These are phyloP conservation scores for Boletus reticulatus DNA, from an alignment of 768 basidiomycete genomes.

Conservation along the genomic window DNA sequence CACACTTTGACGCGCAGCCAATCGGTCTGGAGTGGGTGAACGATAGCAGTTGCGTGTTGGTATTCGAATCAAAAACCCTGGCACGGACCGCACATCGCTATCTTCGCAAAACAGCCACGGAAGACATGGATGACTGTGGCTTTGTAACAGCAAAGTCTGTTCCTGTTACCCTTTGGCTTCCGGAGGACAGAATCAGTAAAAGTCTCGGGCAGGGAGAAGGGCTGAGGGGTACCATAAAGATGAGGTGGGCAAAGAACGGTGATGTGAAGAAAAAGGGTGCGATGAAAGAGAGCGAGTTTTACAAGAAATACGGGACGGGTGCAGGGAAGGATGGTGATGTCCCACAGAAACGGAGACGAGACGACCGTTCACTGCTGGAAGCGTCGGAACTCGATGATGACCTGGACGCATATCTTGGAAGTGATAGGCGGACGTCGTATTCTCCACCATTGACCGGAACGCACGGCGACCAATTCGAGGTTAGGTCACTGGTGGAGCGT, in stretches of 20 bases:
- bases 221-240: constrained; percentile 59
- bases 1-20: constrained; percentile 71
- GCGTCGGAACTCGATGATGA: constrained; percentile 60
- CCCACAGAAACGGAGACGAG: constrained; percentile 36
- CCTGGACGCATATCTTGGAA: constrained; percentile 64
- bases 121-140: constrained; percentile 53
- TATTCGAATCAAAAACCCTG: constrained; percentile 56
- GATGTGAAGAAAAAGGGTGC: constrained; percentile 83
- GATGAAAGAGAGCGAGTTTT: constrained; percentile 71
- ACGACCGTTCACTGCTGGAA: constrained; percentile 32
- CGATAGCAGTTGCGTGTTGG: constrained; percentile 77
- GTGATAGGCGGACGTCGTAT: constrained; percentile 34
- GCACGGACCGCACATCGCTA: constrained; percentile 51
- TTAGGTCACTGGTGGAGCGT: constrained; percentile 55
- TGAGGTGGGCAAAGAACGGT: constrained; percentile 72
- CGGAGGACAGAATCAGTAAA: constrained; percentile 71
- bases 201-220: constrained; percentile 70
- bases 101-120: constrained; percentile 51
- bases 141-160: constrained; percentile 65
- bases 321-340: constrained; percentile 61
- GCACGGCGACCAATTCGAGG: constrained; percentile 63
- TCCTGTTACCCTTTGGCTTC: constrained; percentile 74
- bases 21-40: constrained; percentile 85
- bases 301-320: constrained; percentile 63
- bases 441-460: constrained; percentile 61